A percentile compares a stretch with the other conserved stretches of the same genome.
Conservation (phyloP, 441 rosid species). For the Adansonia madagascariensis region DNA sequence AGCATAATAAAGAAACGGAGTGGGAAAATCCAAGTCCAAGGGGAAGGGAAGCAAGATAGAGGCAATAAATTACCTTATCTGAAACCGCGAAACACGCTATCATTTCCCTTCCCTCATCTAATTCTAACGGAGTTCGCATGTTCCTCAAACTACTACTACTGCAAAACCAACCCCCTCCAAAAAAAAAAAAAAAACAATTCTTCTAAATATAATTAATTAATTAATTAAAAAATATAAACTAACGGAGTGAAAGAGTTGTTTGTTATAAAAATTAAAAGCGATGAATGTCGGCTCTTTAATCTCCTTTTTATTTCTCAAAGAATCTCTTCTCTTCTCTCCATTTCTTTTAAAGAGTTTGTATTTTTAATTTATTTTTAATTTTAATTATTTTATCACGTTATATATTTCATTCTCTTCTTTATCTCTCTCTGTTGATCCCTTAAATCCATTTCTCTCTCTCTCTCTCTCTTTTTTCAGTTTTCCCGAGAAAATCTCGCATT, state of each 20-base stretch:
- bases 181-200: no score
- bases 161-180: background rate
- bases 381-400: background rate
- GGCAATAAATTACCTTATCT: background rate
- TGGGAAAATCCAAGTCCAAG: background rate
- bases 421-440: conserved; percentile 17
- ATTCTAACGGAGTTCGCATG: conserved; percentile 46
- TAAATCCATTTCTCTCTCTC: conserved; percentile 17
- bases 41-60: background rate
- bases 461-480: conserved; percentile 19
- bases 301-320: conserved; percentile 26
- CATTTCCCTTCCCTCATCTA: conserved; percentile 22
- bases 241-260: background rate
- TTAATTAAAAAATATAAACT: background rate
- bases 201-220: background rate
- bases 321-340: conserved; percentile 23
- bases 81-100: conserved; percentile 30
- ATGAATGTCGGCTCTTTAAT: conserved; percentile 23
- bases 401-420: background rate
- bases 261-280: background rate
- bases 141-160: conserved; percentile 33
- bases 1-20: background rate
- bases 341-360: conserved; percentile 22
- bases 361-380: background rate
- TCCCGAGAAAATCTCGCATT: conserved; percentile 31